phyloP scores from a whole-genome alignment of 768 basidiomycete genomes.

The Lactarius akahatsu region DNA sequence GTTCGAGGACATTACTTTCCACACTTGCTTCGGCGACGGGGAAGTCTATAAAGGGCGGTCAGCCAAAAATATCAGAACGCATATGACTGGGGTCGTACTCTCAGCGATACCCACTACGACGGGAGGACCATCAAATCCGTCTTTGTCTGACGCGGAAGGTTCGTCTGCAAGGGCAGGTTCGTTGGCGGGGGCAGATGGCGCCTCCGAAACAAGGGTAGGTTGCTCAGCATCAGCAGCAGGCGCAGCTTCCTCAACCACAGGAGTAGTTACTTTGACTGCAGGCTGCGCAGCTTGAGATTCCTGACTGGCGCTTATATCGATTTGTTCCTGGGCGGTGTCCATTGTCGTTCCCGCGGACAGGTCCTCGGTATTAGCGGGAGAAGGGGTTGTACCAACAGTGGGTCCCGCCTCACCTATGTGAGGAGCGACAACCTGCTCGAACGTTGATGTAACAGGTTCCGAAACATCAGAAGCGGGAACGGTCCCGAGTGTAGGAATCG shows the following conservation, averaged over 20 bases:
- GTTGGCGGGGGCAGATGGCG: neutral
- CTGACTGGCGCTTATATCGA: neutral
- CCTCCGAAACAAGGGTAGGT: neutral
- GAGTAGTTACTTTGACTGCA: neutral
- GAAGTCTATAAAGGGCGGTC: conserved; percentile 7
- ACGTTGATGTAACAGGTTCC: neutral
- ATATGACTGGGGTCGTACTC: conserved; percentile 4
- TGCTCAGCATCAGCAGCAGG: neutral
- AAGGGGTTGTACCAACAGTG: neutral
- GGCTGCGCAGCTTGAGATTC: neutral
- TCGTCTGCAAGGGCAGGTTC: neutral
- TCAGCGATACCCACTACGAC: conserved; percentile 4
- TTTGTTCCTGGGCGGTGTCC: neutral
- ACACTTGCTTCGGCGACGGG: neutral
- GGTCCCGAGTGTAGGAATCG: neutral
- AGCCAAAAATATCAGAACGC: neutral
- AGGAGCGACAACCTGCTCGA: neutral
- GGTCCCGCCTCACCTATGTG: neutral
- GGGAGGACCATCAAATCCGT: neutral
- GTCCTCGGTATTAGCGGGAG: neutral
- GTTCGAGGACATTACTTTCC: neutral
- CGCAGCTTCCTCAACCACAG: neutral
- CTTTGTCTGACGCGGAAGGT: neutral
- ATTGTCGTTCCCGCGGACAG: neutral
- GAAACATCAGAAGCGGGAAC: conserved; percentile 1